A percentile compares a stretch with the other conserved stretches of the same genome.
Evolutionary conservation across 192 early-diverging fungal genomes (phyloP).

Genomic region (Polychytrium aggregatum): DNA sequence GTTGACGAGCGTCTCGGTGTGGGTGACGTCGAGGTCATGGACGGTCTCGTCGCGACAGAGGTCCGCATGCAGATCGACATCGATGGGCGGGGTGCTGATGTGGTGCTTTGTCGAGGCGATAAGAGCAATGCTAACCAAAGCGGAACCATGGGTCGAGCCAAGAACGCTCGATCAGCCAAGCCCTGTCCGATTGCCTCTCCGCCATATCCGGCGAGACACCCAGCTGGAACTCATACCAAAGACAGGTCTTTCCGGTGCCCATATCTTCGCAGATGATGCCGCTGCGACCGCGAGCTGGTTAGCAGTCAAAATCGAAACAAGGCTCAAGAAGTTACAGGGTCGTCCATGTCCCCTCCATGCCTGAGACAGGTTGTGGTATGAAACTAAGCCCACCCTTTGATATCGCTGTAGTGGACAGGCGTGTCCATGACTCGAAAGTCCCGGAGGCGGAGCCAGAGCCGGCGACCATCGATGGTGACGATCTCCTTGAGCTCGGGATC

Average conservation of each 20-base stretch:
- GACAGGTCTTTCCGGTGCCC: conserved; percentile 77
- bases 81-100: conserved; percentile 33
- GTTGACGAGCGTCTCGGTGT: conserved; percentile 1
- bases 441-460: conserved; percentile 20
- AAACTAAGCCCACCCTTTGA: conserved; percentile 17
- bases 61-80: conserved; percentile 22
- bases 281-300: too few species aligned
- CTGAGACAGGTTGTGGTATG: too few species aligned
- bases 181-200: too few species aligned
- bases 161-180: too few species aligned
- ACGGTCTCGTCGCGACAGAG: conserved; percentile 28
- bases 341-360: too few species aligned
- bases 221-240: too few species aligned
- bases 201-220: too few species aligned
- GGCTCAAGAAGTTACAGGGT: background rate
- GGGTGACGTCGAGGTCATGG: conserved; percentile 5
- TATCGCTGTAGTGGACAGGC: conserved; percentile 20
- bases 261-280: conserved; percentile 83
- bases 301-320: background rate
- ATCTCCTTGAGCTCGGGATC: conserved; percentile 31
- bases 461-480: conserved; percentile 13
- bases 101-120: conserved; percentile 8
- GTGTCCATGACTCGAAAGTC: conserved; percentile 8
- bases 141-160: too few species aligned
- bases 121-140: too few species aligned